Evolutionary conservation across 2,329 filamentous ascomycete species (phyloP), one percentile per base, ranked within the genome.

Genomic region (Raffaelea ambrosiae): DNA sequence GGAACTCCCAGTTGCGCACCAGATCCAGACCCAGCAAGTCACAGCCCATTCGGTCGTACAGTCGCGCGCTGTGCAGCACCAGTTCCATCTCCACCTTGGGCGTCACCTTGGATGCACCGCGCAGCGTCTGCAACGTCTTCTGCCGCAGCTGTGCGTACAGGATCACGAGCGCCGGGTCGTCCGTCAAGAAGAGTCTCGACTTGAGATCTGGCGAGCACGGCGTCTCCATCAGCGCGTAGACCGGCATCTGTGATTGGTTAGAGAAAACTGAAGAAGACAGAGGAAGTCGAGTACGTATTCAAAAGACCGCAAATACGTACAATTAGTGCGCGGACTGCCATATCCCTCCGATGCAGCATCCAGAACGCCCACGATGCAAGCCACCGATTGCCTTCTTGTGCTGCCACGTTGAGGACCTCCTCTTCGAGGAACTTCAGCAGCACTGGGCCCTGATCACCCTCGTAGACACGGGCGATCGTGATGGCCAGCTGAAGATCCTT

Each of bases 291-390:
- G 5, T n/a, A 26, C 7, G 29, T 8, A 43, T 14, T 38, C 18
- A 36, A 11, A 31, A 22, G 23, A 19, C 8, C n/a, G n/a, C n/a
- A n/a, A n/a, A 31, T 18, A 67, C 82, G 71, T 67, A 88, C 84
- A 56, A 95, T 84, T 3, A 98, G 71, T 7, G 85, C 81, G 46
- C 87, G 80, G 7, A 96, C 88, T 5, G 91, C 86, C 72, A 89
- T 86, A 55, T 94, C 86, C 51, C 83, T 80, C 53, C 86, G 78
- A 35, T 81, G 81, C 5, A 97, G 73, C 75, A 95, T 87, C 84
- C 88, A 95, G 61, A 95, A 95, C 3, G 88, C 87, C 93, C 93
- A 98, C 0, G 86, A 93, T 11, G 90, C 87, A 50, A 95, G 78
- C 91, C 93, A 98, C 49, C 91, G 77, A 60, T 98, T 91, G 3